phyloP scores from a whole-genome alignment of 2,329 filamentous ascomycete genomes.

The Xenoacremonium recifei region DNA sequence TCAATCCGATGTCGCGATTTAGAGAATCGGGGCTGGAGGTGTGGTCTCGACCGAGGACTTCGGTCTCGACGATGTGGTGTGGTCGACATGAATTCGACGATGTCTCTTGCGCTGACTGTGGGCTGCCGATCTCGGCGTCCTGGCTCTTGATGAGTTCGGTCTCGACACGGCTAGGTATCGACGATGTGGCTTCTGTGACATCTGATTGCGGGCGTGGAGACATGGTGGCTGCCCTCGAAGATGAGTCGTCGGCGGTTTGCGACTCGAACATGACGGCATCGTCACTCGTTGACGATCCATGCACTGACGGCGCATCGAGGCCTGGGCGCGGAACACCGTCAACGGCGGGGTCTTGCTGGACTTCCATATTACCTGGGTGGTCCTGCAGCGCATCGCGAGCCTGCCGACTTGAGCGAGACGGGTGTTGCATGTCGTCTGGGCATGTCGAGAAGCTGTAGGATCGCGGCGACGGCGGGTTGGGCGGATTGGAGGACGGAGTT shows the following conservation, averaged over 20 bases:
- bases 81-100: constrained; percentile 16
- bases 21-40: constrained; percentile 14
- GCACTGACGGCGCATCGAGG: constrained; percentile 16
- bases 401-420: constrained; percentile 23
- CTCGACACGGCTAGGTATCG: constrained; percentile 29
- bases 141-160: constrained; percentile 34
- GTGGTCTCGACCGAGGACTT: constrained; percentile 12
- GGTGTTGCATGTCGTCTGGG: constrained; percentile 39
- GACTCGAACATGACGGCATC: constrained; percentile 25
- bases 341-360: constrained; percentile 17
- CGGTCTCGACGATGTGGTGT: constrained; percentile 16
- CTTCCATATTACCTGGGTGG: constrained; percentile 18
- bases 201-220: constrained; percentile 41
- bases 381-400: constrained; percentile 18
- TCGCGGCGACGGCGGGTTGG: constrained; percentile 36
- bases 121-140: constrained; percentile 22
- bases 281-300: constrained; percentile 19
- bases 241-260: constrained; percentile 25
- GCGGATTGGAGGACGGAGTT: constrained; percentile 43
- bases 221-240: constrained; percentile 41
- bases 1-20: constrained; percentile 19
- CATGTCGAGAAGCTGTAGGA: constrained; percentile 41
- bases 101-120: constrained; percentile 21
- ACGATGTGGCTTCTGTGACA: constrained; percentile 32
- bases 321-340: constrained; percentile 20